Conservation (phyloP, 2,329 filamentous ascomycete genomes). For the Claviceps arundinis region DNA sequence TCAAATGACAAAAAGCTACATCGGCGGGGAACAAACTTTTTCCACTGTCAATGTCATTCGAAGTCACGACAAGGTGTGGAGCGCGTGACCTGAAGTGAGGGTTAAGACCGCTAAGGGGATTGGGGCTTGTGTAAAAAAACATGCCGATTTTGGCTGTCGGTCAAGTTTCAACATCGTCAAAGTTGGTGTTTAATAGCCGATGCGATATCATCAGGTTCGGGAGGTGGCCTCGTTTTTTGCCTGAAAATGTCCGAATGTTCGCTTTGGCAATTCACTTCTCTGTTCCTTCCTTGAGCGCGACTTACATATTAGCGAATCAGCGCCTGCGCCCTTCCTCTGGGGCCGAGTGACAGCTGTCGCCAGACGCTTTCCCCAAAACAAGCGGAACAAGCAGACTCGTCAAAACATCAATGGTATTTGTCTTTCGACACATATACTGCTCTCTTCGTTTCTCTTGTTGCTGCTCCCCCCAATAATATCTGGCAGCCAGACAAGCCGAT, state of each 20-base stretch:
- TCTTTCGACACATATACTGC: not conserved
- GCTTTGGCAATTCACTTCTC: not conserved
- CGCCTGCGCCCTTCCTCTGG: not conserved
- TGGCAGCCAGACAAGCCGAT: not conserved
- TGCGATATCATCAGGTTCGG: not conserved
- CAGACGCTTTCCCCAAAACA: slow-evolving; percentile 1
- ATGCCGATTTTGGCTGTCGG: not conserved
- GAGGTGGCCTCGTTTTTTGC: not conserved
- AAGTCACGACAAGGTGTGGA: too few species aligned
- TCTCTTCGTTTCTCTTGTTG: not conserved
- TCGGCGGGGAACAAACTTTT: too few species aligned
- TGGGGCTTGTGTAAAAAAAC: not conserved
- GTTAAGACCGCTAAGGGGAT: too few species aligned
- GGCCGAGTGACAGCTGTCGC: slow-evolving; percentile 4
- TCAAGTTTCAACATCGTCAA: not conserved
- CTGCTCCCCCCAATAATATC: too few species aligned
- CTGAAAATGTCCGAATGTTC: not conserved
- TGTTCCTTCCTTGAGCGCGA: slow-evolving; percentile 1
- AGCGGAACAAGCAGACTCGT: not conserved
- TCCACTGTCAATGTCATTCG: too few species aligned
- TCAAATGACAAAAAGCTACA: too few species aligned
- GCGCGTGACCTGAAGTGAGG: too few species aligned
- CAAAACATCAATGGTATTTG: not conserved
- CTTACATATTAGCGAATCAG: not conserved
- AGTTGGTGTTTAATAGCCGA: not conserved